A percentile compares a stretch with the other conserved stretches of the same genome.
phyloP scores from a whole-genome alignment of 495 filamentous ascomycete genomes.

The Cetradonia linearis region DNA sequence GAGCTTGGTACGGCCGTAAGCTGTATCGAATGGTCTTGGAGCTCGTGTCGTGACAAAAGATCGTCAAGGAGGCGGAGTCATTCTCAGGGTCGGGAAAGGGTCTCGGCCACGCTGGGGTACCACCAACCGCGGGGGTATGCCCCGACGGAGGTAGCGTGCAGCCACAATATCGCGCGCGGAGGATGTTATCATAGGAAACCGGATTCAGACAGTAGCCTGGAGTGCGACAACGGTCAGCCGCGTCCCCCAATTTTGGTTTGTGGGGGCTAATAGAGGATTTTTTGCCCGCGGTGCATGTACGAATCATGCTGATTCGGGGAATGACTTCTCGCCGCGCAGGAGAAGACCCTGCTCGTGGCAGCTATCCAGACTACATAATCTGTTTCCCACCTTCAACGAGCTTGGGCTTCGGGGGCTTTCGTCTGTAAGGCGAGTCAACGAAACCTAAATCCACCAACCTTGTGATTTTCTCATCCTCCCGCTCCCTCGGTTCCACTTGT shows the following conservation, averaged over 20 bases:
- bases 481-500: slow-evolving; percentile 82
- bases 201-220: slow-evolving; percentile 62
- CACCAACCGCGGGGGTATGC: background rate
- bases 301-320: slow-evolving; percentile 20
- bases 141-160: background rate
- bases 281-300: slow-evolving; percentile 31
- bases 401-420: slow-evolving; percentile 1
- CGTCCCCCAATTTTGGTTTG: slow-evolving; percentile 11
- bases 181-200: slow-evolving; percentile 51
- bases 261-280: slow-evolving; percentile 14
- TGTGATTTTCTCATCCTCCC: slow-evolving; percentile 91
- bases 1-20: background rate
- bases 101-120: background rate
- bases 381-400: slow-evolving; percentile 22
- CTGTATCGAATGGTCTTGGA: background rate
- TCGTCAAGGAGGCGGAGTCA: background rate
- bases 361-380: slow-evolving; percentile 16
- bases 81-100: background rate
- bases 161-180: background rate
- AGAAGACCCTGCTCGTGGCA: background rate
- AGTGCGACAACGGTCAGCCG: slow-evolving; percentile 26
- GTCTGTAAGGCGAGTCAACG: slow-evolving; percentile 7
- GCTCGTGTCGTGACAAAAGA: background rate
- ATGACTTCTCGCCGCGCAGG: background rate
- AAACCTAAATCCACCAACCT: slow-evolving; percentile 42